Conservation (phyloP, 768 basidiomycete species). For the Amanita pallidorosea region DNA sequence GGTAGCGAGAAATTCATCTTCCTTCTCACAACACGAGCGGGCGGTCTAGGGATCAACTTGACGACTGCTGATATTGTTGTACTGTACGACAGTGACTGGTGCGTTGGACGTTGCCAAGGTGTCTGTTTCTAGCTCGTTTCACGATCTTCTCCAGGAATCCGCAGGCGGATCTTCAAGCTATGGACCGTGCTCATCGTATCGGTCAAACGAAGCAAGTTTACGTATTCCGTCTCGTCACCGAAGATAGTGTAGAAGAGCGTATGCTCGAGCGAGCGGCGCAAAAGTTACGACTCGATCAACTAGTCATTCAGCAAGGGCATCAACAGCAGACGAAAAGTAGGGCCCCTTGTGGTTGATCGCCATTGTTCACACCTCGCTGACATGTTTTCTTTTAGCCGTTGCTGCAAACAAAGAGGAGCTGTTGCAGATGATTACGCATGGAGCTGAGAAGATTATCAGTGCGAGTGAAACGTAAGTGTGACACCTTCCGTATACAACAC, state of each 20-base stretch:
- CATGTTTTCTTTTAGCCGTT: constrained; percentile 31
- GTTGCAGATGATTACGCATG: constrained; percentile 96
- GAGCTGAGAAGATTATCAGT: constrained; percentile 95
- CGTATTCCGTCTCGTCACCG: constrained; percentile 94
- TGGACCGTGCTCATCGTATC: constrained; percentile 96
- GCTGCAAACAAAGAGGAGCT: constrained; percentile 94
- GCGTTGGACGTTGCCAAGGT: constrained; percentile 10
- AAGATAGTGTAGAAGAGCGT: constrained; percentile 91
- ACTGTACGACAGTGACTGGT: constrained; percentile 96
- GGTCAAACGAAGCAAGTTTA: constrained; percentile 97
- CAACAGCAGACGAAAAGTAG: constrained; percentile 70
- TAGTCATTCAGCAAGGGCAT: constrained; percentile 94
- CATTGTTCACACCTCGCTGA: background rate
- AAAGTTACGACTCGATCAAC: constrained; percentile 88
- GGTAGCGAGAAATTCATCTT: constrained; percentile 95
- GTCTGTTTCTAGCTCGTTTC: background rate
- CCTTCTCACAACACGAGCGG: constrained; percentile 91
- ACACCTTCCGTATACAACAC: background rate
- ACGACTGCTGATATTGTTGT: constrained; percentile 94
- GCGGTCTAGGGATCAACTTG: constrained; percentile 94
- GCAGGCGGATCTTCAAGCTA: constrained; percentile 96
- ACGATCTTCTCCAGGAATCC: constrained; percentile 63
- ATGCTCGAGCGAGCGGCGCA: constrained; percentile 94
- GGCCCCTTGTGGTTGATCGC: constrained; percentile 9
- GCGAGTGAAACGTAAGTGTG: constrained; percentile 53